phyloP scores from a whole-genome alignment of 352 stramenopile species.

The Globisporangium nodosum region DNA sequence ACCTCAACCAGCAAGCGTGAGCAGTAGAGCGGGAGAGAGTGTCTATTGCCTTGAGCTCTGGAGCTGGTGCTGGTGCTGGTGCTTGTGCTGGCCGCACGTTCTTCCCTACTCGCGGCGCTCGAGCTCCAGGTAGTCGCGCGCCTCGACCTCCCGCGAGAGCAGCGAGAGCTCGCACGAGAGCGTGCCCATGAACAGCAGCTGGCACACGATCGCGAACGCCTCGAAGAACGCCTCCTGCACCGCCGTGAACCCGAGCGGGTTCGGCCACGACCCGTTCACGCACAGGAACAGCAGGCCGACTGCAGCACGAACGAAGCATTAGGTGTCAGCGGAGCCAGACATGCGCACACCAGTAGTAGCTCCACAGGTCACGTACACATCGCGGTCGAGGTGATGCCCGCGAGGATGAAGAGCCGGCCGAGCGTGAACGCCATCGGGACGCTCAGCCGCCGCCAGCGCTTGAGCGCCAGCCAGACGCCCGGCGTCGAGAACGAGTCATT shows the following conservation, averaged over 20 bases:
- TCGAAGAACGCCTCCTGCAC: slow-evolving; percentile 82
- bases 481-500: background rate
- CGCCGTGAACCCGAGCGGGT: slow-evolving; percentile 74
- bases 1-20: slow-evolving; percentile 69
- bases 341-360: background rate
- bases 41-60: background rate
- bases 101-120: slow-evolving; percentile 42
- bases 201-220: slow-evolving; percentile 76
- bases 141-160: slow-evolving; percentile 54
- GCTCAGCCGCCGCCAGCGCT: slow-evolving; percentile 49
- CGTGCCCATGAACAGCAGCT: slow-evolving; percentile 87
- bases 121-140: slow-evolving; percentile 53
- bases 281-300: slow-evolving; percentile 74
- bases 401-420: slow-evolving; percentile 37
- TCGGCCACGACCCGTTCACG: slow-evolving; percentile 76
- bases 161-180: slow-evolving; percentile 64
- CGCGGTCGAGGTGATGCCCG: slow-evolving; percentile 48
- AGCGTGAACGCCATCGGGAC: slow-evolving; percentile 44
- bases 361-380: slow-evolving; percentile 41
- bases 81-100: background rate
- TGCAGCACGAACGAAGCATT: slow-evolving; percentile 9
- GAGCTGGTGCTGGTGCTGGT: background rate
- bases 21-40: background rate
- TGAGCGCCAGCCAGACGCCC: slow-evolving; percentile 28
- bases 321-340: background rate